Conservation (phyloP, 352 stramenopile genomes). For the Paralagenidium karlingii region DNA sequence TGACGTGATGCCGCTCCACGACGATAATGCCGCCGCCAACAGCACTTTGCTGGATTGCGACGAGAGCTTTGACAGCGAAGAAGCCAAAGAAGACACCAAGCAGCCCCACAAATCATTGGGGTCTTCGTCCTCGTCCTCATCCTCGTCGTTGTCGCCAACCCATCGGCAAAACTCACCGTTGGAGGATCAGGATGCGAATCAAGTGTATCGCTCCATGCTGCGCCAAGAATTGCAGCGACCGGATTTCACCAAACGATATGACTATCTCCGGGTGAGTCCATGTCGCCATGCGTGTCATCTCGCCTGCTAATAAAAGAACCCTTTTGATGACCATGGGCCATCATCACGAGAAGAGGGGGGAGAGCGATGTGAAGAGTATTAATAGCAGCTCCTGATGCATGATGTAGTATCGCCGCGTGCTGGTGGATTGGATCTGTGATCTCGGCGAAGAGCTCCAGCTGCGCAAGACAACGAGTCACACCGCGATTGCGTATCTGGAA, state of each 20-base stretch:
- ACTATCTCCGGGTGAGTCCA: slow-evolving; percentile 49
- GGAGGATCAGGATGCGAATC: slow-evolving; percentile 61
- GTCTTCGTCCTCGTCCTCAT: slow-evolving; percentile 3
- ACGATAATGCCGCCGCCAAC: slow-evolving; percentile 5
- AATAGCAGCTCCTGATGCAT: background rate
- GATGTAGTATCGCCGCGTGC: slow-evolving; percentile 45
- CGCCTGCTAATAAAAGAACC: background rate
- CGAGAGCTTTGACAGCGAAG: slow-evolving; percentile 66
- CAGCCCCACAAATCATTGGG: slow-evolving; percentile 2
- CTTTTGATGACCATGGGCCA: too few relatives aligned
- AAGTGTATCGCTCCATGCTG: slow-evolving; percentile 60
- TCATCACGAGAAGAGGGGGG: too few relatives aligned
- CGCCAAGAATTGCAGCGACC: slow-evolving; percentile 53
- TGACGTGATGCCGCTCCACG: too few relatives aligned
- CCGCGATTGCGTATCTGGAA: slow-evolving; percentile 72
- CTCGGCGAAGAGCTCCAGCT: slow-evolving; percentile 77
- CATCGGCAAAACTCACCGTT: slow-evolving; percentile 21
- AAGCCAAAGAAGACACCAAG: slow-evolving; percentile 23
- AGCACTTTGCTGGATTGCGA: slow-evolving; percentile 49
- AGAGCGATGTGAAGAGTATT: too few relatives aligned
- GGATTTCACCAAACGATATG: slow-evolving; percentile 61
- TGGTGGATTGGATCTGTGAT: slow-evolving; percentile 80
- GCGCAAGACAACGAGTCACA: slow-evolving; percentile 69
- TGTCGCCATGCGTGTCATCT: background rate
- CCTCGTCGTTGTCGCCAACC: slow-evolving; percentile 8